These are phyloP conservation scores for Nitzschia sp. DNA, from an alignment of 108 stramenopile species.

Conservation along the genomic window DNA sequence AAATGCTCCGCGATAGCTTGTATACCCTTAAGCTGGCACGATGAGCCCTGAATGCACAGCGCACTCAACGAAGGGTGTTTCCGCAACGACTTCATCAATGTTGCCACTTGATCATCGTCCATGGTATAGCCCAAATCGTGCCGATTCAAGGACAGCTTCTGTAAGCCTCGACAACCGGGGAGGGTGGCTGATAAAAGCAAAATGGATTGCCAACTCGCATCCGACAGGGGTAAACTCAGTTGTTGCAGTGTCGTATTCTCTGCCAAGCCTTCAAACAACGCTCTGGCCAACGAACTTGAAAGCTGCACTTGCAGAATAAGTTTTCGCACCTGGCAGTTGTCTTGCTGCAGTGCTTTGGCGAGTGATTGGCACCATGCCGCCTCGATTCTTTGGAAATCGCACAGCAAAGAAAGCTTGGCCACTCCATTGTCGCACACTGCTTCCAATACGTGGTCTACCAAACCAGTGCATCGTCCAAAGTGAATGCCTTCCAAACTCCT, in stretches of 20 bases:
- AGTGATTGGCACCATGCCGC: not conserved
- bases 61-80: constrained; percentile 12
- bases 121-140: not conserved
- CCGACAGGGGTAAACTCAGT: constrained; percentile 4
- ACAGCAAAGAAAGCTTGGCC: constrained; percentile 10
- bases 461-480: constrained; percentile 8
- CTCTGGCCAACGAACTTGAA: not conserved
- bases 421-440: not conserved
- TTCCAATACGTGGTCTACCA: not conserved
- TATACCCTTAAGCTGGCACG: not conserved
- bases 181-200: not conserved
- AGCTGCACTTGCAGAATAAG: constrained; percentile 9
- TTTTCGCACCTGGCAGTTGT: not conserved
- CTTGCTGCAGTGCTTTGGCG: not conserved
- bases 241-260: not conserved
- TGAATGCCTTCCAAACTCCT: constrained; percentile 12
- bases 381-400: constrained; percentile 5
- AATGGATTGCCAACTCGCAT: not conserved
- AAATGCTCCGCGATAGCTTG: not conserved
- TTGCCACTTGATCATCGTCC: not conserved
- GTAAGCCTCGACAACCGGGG: not conserved
- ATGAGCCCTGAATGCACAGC: constrained; percentile 14
- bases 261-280: not conserved
- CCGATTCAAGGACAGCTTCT: constrained; percentile 10
- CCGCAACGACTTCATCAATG: not conserved